Evolutionary conservation across 2,329 filamentous ascomycete genomes (phyloP), one percentile per base, ranked within the genome.

Genomic region (Hirsutella thompsonii): DNA sequence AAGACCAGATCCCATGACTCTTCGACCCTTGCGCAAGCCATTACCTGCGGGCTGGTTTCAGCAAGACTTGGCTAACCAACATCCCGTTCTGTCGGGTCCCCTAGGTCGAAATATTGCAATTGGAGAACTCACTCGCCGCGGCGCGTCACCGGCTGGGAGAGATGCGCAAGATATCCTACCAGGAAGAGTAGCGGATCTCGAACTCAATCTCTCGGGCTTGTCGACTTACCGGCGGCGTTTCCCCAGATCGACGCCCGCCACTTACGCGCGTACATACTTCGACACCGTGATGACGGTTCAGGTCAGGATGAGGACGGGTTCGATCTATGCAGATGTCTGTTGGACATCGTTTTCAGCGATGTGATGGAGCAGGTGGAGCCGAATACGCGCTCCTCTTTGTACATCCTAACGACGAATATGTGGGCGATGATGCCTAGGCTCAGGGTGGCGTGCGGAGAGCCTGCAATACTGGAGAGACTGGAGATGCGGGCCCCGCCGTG

Each of bases 121-220:
- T 98, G 49, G 89, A 96, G 66, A 98, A 96, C 55, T 67, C 77
- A 21, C 74, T 98, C 32, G 72, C 80, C 8, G 70, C 83, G 26
- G 92, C 92, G 34, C 74, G 90, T 51, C 79, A 83, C 56, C 73
- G 88, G 41, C 68, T 98, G 48, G 90, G 92, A 47, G 92, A 98
- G 72, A 96, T 98, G 92, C 79, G 92, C 59, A 95, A 95, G 76
- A 86, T 94, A 47, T 90, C 84, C 5, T 95, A 95, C 65, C 83
- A 84, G 58, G 85, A 93, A 56, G 83, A 90, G 30, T 72, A 64
- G 35, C 13, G 10, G 4, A 14, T 14, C 32, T n/a, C n/a, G 14
- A 16, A 2, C 9, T 16, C 5, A 18, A 9, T 4, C 13, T n/a
- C 32, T 2, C 32, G 14, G 9, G 14, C 18, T 9, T 18, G 11